Evolutionary conservation across 164 flowering plant genomes (phyloP).

Genomic region (Houttuynia cordata): DNA sequence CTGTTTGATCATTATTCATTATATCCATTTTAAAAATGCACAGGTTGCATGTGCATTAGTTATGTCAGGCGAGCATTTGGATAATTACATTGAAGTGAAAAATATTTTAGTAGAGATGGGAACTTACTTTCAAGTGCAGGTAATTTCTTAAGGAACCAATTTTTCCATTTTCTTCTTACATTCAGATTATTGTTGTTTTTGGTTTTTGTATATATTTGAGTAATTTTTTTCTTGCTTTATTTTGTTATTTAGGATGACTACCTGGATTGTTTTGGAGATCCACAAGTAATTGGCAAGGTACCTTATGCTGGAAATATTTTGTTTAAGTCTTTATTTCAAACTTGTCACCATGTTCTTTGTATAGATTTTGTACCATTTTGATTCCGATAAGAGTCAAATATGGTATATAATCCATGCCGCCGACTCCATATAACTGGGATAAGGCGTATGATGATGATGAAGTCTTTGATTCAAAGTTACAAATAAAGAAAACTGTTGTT

Average conservation of each 20-base stretch:
- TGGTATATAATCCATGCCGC: too few relatives aligned
- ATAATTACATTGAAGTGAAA: slow-evolving; percentile 60
- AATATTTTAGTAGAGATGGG: slow-evolving; percentile 89
- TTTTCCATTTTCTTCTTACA: background rate
- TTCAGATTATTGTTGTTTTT: too few relatives aligned
- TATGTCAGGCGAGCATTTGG: slow-evolving; percentile 76
- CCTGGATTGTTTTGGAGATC: slow-evolving; percentile 85
- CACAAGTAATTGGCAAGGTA: slow-evolving; percentile 86
- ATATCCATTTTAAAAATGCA: background rate
- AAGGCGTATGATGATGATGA: too few relatives aligned
- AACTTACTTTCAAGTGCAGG: slow-evolving; percentile 98
- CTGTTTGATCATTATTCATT: background rate
- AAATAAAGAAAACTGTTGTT: background rate
- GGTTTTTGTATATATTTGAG: background rate
- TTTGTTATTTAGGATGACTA: slow-evolving; percentile 64
- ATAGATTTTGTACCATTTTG: too few relatives aligned
- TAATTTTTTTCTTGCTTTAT: background rate
- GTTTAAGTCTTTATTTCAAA: background rate
- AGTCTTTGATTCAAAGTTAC: background rate
- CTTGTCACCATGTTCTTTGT: too few relatives aligned
- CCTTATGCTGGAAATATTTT: slow-evolving; percentile 4
- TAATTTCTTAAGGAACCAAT: slow-evolving; percentile 8
- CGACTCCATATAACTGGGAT: too few relatives aligned
- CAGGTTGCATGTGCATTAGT: slow-evolving; percentile 98
- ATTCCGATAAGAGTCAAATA: too few relatives aligned